Base-by-base conservation (phyloP, 495 filamentous ascomycete genomes). In the Aspergillus cavernicola region DNA sequence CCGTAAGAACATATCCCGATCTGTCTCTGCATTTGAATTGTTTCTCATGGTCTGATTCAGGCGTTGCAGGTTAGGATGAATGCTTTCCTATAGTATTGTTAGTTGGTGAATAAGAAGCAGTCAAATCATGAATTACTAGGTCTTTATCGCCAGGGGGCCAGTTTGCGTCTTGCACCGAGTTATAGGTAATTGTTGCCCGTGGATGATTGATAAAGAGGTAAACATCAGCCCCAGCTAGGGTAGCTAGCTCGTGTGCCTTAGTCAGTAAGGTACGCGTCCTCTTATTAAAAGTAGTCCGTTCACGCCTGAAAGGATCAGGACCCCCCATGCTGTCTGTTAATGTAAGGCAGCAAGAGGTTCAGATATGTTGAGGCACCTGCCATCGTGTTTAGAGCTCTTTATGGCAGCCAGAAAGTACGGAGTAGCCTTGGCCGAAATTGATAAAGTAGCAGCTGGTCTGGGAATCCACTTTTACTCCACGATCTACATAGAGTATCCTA, bases 181-280 rank as follows among this genome's bases (percentile, higher is more conserved):
- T 58, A 43, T 58, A 58, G 13, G 44, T 51, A 20, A 53, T 36
- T 23, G 22, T 44, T 3, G 33, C 44, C 28, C 50, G 36, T 22
- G 46, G 26, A 28, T 58, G 45, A 22, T 53, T n/a, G 16, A 58
- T 50, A 24, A 54, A 22, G 12, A 58, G 44, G 35, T 58, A 58
- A 5, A 58, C 50, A 13, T 47, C 36, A 11, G 56, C 56, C 13
- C 36, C 44, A 19, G 43, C 53, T 10, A 38, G 38, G 19, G 20
- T 28, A 19, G 56, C 50, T 38, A 58, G 56, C 26, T 53, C 24
- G 28, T 50, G 36, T 39, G 28, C 45, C 32, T 54, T 58, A n/a
- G 20, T n/a, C n/a, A 36, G 24, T 22, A 58, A 40, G 3, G 56
- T 58, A 13, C 43, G 32, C 12, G 19, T 24, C 50, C 50, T 41